Conservation (phyloP, 73 alveolate genomes). For the Paramecium sexaurelia region DNA sequence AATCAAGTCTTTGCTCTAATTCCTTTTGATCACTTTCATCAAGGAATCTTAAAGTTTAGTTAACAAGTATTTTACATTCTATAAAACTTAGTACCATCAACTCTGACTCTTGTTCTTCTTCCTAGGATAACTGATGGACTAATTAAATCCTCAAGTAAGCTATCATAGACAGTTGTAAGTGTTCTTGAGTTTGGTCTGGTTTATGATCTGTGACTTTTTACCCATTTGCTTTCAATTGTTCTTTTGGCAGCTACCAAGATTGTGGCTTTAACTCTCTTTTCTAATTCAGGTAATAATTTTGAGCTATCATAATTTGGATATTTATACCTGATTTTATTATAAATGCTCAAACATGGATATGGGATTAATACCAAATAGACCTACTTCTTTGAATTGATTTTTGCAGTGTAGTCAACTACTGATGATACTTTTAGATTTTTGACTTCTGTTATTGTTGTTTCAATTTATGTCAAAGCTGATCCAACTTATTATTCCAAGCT, state of each 20-base stretch:
- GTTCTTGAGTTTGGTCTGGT: slow-evolving; percentile 69
- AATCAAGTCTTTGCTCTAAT: slow-evolving; percentile 9
- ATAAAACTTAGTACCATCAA: slow-evolving; percentile 64
- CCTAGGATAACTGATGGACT: slow-evolving; percentile 60
- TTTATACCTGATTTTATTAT: neutral
- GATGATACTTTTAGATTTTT: slow-evolving; percentile 13
- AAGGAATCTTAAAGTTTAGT: neutral
- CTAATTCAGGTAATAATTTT: slow-evolving; percentile 65
- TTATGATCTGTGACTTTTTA: slow-evolving; percentile 62
- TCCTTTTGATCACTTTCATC: slow-evolving; percentile 33
- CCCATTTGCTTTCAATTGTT: slow-evolving; percentile 65
- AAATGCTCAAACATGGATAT: slow-evolving; percentile 50
- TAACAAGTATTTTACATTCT: slow-evolving; percentile 36
- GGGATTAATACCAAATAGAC: slow-evolving; percentile 42
- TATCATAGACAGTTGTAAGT: slow-evolving; percentile 64
- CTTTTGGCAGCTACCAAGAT: slow-evolving; percentile 66
- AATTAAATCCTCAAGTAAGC: slow-evolving; percentile 61
- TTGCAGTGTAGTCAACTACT: slow-evolving; percentile 26
- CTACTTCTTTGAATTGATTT: slow-evolving; percentile 20
- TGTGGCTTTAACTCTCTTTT: slow-evolving; percentile 62
- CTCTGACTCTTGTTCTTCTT: slow-evolving; percentile 69
- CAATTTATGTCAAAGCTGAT: slow-evolving; percentile 1
- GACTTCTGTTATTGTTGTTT: neutral
- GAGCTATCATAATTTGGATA: neutral
- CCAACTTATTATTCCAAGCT: slow-evolving; percentile 47